A percentile compares a stretch with the other conserved stretches of the same genome.
phyloP scores from a whole-genome alignment of 1,139 yeast species.

The Kurtzmaniella natalensis region DNA sequence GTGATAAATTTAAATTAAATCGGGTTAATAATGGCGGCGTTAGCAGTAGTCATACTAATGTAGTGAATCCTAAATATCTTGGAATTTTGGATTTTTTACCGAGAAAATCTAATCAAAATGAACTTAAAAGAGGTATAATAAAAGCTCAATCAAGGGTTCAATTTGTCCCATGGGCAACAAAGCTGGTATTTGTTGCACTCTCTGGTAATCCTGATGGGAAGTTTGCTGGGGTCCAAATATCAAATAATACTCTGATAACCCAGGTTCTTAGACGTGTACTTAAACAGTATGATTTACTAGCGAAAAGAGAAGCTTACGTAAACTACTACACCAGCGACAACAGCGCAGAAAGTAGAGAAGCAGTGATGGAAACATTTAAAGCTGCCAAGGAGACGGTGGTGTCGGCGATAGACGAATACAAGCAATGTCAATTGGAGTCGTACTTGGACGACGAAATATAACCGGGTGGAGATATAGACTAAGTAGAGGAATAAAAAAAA shows the following conservation, averaged over 20 bases:
- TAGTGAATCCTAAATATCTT: conserved; percentile 42
- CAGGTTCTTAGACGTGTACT: conserved; percentile 63
- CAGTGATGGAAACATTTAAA: conserved; percentile 69
- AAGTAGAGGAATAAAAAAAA: background rate
- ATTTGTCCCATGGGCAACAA: conserved; percentile 86
- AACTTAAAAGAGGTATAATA: conserved; percentile 73
- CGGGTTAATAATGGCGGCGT: conserved; percentile 32
- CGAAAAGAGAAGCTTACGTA: conserved; percentile 77
- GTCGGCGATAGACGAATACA: conserved; percentile 69
- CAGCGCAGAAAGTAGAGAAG: conserved; percentile 35
- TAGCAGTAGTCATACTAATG: conserved; percentile 17
- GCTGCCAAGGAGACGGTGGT: conserved; percentile 75
- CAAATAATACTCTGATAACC: conserved; percentile 72
- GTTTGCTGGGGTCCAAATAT: conserved; percentile 72
- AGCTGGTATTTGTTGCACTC: conserved; percentile 68
- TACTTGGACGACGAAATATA: conserved; percentile 46
- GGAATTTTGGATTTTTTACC: conserved; percentile 74
- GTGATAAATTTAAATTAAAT: conserved; percentile 77
- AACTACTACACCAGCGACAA: conserved; percentile 65
- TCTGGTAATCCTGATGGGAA: conserved; percentile 15
- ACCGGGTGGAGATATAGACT: conserved; percentile 1
- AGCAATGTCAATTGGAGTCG: conserved; percentile 49
- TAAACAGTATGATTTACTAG: conserved; percentile 75
- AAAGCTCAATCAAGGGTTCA: conserved; percentile 75
- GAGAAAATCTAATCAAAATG: conserved; percentile 46